Conservation (phyloP, 148 eudicot genomes). For the Diospyros lotus region DNA sequence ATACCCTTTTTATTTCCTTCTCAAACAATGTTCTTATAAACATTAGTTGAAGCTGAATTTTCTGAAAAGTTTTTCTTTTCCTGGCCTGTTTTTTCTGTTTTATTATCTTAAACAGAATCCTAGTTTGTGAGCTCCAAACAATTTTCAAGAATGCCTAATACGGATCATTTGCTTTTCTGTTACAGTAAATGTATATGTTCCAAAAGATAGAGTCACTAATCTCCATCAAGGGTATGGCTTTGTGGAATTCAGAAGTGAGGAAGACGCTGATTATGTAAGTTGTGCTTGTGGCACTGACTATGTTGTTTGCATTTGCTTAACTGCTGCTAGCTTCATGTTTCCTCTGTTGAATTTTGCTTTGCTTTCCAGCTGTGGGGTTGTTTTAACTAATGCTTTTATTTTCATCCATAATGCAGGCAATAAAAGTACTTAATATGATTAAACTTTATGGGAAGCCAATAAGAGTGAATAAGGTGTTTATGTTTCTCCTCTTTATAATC, state of each 20-base stretch:
- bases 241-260: conserved; percentile 96
- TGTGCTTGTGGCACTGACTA: not conserved
- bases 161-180: conserved; percentile 2
- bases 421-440: conserved; percentile 94
- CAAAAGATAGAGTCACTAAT: conserved; percentile 97
- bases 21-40: not conserved
- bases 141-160: not conserved
- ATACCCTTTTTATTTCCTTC: not conserved
- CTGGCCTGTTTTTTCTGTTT: no score
- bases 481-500: not conserved
- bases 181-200: conserved; percentile 96
- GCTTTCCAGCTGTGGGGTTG: not conserved
- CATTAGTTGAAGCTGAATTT: not conserved
- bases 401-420: conserved; percentile 57
- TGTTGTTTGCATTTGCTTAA: not conserved
- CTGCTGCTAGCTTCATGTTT: not conserved
- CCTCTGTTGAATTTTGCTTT: not conserved
- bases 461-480: conserved; percentile 75
- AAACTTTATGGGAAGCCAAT: conserved; percentile 91
- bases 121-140: not conserved
- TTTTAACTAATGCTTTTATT: not conserved
- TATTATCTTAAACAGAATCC: not conserved
- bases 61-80: not conserved
- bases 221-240: conserved; percentile 99
- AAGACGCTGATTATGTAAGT: conserved; percentile 98